phyloP scores from a whole-genome alignment of 108 stramenopile species.

The Stephanodiscus triporus region DNA sequence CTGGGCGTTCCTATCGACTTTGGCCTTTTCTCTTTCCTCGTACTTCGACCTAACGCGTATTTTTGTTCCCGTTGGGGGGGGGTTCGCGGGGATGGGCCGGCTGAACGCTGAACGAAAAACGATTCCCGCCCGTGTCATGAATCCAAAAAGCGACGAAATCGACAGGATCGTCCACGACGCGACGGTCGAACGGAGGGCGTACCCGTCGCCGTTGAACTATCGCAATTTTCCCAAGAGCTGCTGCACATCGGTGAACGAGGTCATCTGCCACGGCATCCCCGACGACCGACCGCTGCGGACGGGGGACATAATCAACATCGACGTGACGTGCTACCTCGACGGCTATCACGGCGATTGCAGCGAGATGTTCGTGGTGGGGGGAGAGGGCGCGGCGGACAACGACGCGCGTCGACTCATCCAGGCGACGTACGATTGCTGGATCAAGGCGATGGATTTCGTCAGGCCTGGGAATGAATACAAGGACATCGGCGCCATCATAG shows the following conservation, averaged over 20 bases:
- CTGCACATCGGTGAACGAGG: constrained; percentile 96
- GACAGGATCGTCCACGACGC: constrained; percentile 90
- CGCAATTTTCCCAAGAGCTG: constrained; percentile 95
- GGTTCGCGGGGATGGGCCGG: no score
- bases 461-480: constrained; percentile 84
- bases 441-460: constrained; percentile 69
- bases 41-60: background rate
- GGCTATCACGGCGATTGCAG: constrained; percentile 97
- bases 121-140: no score
- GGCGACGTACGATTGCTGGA: constrained; percentile 85
- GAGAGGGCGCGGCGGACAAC: constrained; percentile 58
- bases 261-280: constrained; percentile 98
- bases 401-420: constrained; percentile 66
- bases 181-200: constrained; percentile 36
- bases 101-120: no score
- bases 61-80: background rate
- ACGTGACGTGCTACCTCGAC: constrained; percentile 88
- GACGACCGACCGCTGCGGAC: constrained; percentile 80
- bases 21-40: background rate
- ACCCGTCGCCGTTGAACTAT: constrained; percentile 96
- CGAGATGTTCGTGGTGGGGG: constrained; percentile 93
- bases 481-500: constrained; percentile 90
- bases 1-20: no score
- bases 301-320: constrained; percentile 94
- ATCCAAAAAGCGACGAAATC: constrained; percentile 71